These are phyloP conservation scores for Ogataea henricii DNA, from an alignment of 805 yeast species.

Conservation along the genomic window DNA sequence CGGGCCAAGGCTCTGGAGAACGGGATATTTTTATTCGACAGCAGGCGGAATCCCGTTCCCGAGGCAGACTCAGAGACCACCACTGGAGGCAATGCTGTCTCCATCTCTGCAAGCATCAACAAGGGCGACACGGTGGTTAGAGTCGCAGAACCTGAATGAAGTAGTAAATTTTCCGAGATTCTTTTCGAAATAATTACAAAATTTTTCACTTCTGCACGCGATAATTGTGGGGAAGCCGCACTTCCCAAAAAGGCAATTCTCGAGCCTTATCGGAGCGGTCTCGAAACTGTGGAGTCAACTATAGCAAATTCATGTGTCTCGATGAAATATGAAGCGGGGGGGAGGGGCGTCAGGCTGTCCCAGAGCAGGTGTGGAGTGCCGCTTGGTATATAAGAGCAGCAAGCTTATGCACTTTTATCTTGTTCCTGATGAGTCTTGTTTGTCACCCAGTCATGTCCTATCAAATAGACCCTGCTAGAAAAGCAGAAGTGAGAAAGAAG, in stretches of 20 bases:
- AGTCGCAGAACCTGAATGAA: no score
- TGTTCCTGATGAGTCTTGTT: no score
- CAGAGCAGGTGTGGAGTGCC: no score
- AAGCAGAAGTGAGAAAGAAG: slow-evolving; percentile 23
- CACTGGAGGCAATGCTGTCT: neutral
- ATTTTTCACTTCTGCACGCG: no score
- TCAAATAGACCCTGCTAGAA: slow-evolving; percentile 11
- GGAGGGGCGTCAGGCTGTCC: no score
- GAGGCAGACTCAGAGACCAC: slow-evolving; percentile 6
- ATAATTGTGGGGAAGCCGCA: slow-evolving; percentile 1
- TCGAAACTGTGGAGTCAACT: slow-evolving; percentile 11
- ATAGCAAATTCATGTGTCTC: slow-evolving; percentile 4
- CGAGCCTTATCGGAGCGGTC: neutral
- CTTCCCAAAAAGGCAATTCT: slow-evolving; percentile 6
- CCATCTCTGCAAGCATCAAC: neutral
- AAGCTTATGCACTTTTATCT: no score
- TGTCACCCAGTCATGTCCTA: neutral
- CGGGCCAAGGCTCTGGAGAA: slow-evolving; percentile 45
- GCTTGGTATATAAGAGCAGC: no score
- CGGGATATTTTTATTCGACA: slow-evolving; percentile 51
- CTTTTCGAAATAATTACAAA: no score
- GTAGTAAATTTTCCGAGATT: no score
- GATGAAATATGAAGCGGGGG: neutral
- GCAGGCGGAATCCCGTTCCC: slow-evolving; percentile 20
- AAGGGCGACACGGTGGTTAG: neutral